Evolutionary conservation across 441 rosid genomes (phyloP), one percentile per base, ranked within the genome.

Genomic region (Pelargonium citronellum): DNA sequence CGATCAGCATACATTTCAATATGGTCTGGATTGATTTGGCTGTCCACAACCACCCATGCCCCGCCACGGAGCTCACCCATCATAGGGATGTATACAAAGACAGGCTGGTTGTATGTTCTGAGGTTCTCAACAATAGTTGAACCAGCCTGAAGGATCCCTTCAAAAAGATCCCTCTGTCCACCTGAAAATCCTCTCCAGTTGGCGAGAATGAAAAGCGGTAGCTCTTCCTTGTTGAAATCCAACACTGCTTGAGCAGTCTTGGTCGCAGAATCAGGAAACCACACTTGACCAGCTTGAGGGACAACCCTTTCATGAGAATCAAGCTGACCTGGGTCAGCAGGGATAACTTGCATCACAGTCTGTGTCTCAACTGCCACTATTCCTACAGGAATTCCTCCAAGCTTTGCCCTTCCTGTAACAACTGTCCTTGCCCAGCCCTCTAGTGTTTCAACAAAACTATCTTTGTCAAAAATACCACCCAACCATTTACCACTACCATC

Each of bases 151-250:
- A 96, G 97, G 79, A 96, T 93, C 71, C 99, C 98, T 84, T 93
- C 98, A 58, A 93, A 96, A 69, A 96, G 95, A 81, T 96, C 99
- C 75, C 98, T 83, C 80, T 96, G 99, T 60, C 99, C 99, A 60
- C 99, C 99, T 0, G 99, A 96, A 83, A 96, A 96, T 63, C 99
- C 99, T 82, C 98, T 86, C 99, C 99, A 96, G 77, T 96, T 96
- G 41, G 98, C 99, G 62, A 96, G 90, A 78, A 96, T 93, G 81
- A 96, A 93, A 78, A 96, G 85, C 0, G 99, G 99, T 69, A 96
- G 92, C 87, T 82, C 97, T 83, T 96, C 99, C 77, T 81, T 80
- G 86, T 96, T 90, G 82, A 93, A 96, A 89, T 96, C 99, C 84
- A 96, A 74, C 72, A 96, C 81, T 0, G 99, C 98, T 79, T 96